Percentiles rank a stretch among this genome's conserved stretches.
Conservation (phyloP, 352 stramenopile genomes). For the Phytophthora podocarpi region DNA sequence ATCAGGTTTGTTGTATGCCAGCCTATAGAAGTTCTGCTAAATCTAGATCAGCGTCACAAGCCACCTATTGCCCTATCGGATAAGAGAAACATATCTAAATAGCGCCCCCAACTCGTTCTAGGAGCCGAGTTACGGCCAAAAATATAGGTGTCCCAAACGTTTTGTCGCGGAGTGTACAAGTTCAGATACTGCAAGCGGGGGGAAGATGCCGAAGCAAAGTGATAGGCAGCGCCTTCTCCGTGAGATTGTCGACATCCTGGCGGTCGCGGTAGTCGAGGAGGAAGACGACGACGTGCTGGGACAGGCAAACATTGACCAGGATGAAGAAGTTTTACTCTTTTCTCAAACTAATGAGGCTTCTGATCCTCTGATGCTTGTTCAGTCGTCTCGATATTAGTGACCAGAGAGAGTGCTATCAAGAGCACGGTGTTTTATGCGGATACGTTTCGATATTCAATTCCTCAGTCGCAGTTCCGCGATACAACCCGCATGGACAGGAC, state of each 20-base stretch:
- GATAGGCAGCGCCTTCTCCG: not conserved
- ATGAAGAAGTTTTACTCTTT: not conserved
- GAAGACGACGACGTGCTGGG: not conserved
- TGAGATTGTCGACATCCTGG: not conserved
- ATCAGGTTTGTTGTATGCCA: too few relatives aligned
- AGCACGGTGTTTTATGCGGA: not conserved
- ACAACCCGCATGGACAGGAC: not conserved
- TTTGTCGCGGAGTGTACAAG: too few relatives aligned
- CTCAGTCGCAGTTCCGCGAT: not conserved
- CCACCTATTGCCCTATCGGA: too few relatives aligned
- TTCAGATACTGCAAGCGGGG: too few relatives aligned
- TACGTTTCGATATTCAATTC: not conserved
- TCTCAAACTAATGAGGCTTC: not conserved
- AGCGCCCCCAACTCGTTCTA: too few relatives aligned
- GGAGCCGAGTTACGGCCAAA: too few relatives aligned
- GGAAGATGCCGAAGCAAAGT: constrained; percentile 4
- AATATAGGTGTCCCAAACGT: too few relatives aligned
- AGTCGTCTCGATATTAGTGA: constrained; percentile 1
- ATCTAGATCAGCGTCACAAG: too few relatives aligned
- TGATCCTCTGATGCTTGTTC: not conserved
- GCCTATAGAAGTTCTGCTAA: too few relatives aligned
- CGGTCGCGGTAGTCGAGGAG: not conserved
- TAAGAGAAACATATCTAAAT: too few relatives aligned
- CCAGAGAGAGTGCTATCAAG: not conserved
- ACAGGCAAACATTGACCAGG: not conserved